Percentiles rank a stretch among this genome's conserved stretches.
Conservation (phyloP, 106 monocot species). For the Xerophyta viscosa region DNA sequence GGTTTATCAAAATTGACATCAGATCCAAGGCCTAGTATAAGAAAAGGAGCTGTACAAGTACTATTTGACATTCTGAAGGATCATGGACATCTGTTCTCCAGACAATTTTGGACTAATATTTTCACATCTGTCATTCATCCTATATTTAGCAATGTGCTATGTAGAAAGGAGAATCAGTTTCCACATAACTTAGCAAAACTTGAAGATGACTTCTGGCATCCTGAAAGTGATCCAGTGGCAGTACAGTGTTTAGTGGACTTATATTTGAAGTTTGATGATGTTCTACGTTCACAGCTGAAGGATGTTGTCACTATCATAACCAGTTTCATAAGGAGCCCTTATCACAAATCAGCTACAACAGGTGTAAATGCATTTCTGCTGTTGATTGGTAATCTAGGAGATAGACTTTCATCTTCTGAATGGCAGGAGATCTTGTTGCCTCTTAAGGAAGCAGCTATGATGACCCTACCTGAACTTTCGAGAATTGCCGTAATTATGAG, state of each 20-base stretch:
- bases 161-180: slow-evolving; percentile 15
- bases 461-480: slow-evolving; percentile 39
- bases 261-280: slow-evolving; percentile 56
- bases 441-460: slow-evolving; percentile 36
- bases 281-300: slow-evolving; percentile 36
- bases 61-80: slow-evolving; percentile 95
- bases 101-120: slow-evolving; percentile 55
- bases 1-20: slow-evolving; percentile 90
- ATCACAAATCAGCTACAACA: slow-evolving; percentile 52
- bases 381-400: slow-evolving; percentile 39
- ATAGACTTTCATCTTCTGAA: slow-evolving; percentile 49
- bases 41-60: slow-evolving; percentile 85
- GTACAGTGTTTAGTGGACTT: slow-evolving; percentile 67
- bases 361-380: slow-evolving; percentile 46
- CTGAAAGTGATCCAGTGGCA: slow-evolving; percentile 49
- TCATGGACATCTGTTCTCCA: slow-evolving; percentile 85
- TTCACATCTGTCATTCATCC: slow-evolving; percentile 82
- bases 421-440: slow-evolving; percentile 62
- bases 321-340: slow-evolving; percentile 57
- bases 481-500: slow-evolving; percentile 44
- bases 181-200: slow-evolving; percentile 15
- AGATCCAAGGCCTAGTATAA: slow-evolving; percentile 75
- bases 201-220: slow-evolving; percentile 44
- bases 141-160: slow-evolving; percentile 40
- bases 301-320: slow-evolving; percentile 45